phyloP scores from a whole-genome alignment of 1,284 basidiomycete genomes.

The Moesziomyces globuligerus region DNA sequence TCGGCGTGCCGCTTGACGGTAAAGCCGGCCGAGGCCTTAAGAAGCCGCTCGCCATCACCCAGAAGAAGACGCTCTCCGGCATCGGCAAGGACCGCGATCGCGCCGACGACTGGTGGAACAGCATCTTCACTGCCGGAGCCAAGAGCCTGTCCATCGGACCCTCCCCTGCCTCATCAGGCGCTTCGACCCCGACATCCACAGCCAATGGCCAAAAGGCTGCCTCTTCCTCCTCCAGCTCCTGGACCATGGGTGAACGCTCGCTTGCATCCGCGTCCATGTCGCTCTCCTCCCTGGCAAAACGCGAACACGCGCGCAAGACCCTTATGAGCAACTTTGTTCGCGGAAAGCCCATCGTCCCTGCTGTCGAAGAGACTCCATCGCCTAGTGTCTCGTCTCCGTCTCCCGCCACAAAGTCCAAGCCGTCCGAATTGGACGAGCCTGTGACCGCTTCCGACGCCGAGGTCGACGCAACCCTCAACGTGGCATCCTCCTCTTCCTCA shows the following conservation, averaged over 20 bases:
- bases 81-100: slow-evolving; percentile 65
- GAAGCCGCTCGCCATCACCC: slow-evolving; percentile 63
- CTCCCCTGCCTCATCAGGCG: slow-evolving; percentile 19
- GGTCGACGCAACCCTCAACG: slow-evolving; percentile 13
- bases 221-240: slow-evolving; percentile 7
- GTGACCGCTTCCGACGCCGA: slow-evolving; percentile 22
- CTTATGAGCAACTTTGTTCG: slow-evolving; percentile 64
- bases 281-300: slow-evolving; percentile 55
- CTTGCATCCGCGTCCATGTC: slow-evolving; percentile 37
- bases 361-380: slow-evolving; percentile 2
- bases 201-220: slow-evolving; percentile 4
- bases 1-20: slow-evolving; percentile 63
- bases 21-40: slow-evolving; percentile 61
- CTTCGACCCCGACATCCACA: slow-evolving; percentile 11
- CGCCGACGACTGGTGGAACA: slow-evolving; percentile 67
- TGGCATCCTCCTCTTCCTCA: slow-evolving; percentile 5
- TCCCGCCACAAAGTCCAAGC: not conserved
- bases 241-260: slow-evolving; percentile 36
- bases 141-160: slow-evolving; percentile 52
- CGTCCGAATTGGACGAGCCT: not conserved
- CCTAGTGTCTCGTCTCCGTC: not conserved
- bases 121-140: slow-evolving; percentile 62
- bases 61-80: slow-evolving; percentile 61
- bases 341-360: slow-evolving; percentile 47
- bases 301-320: slow-evolving; percentile 59